Evolutionary conservation across 176 grass and related monocot species (phyloP).

Genomic region (Oryza rufipogon): DNA sequence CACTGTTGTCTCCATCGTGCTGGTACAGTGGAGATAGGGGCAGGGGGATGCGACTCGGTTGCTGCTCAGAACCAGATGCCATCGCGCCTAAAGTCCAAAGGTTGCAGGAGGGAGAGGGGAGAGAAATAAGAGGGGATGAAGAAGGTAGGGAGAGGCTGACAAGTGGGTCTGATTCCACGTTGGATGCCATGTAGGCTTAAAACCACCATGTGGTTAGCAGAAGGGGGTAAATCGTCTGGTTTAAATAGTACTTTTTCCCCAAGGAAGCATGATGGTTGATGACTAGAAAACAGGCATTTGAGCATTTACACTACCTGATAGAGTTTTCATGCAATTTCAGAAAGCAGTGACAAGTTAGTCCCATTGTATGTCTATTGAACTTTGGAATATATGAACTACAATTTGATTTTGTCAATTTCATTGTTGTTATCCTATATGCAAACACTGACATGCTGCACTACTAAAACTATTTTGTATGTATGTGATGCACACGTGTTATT

Average conservation of each 20-base stretch:
- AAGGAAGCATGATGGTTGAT: neutral
- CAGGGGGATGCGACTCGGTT: too few relatives aligned
- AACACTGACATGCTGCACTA: neutral
- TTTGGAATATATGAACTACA: slow-evolving; percentile 8
- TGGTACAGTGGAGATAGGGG: too few relatives aligned
- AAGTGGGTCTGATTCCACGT: too few relatives aligned
- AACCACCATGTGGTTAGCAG: too few relatives aligned
- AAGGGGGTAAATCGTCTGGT: too few relatives aligned
- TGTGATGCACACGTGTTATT: neutral
- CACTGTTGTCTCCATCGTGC: too few relatives aligned
- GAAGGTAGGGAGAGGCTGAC: too few relatives aligned
- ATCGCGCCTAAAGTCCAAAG: too few relatives aligned
- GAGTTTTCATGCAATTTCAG: slow-evolving; percentile 23
- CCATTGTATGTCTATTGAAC: neutral
- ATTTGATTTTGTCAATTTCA: slow-evolving; percentile 21
- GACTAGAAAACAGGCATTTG: neutral
- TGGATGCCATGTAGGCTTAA: too few relatives aligned
- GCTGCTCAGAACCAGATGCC: too few relatives aligned
- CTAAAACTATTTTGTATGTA: neutral
- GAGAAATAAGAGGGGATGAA: too few relatives aligned
- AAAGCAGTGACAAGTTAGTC: slow-evolving; percentile 8
- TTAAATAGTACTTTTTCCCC: neutral
- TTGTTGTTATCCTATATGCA: slow-evolving; percentile 6
- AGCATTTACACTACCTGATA: neutral
- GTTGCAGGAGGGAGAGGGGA: too few relatives aligned